phyloP scores from a whole-genome alignment of 306 rosid genomes.

The Rosa multiflora region DNA sequence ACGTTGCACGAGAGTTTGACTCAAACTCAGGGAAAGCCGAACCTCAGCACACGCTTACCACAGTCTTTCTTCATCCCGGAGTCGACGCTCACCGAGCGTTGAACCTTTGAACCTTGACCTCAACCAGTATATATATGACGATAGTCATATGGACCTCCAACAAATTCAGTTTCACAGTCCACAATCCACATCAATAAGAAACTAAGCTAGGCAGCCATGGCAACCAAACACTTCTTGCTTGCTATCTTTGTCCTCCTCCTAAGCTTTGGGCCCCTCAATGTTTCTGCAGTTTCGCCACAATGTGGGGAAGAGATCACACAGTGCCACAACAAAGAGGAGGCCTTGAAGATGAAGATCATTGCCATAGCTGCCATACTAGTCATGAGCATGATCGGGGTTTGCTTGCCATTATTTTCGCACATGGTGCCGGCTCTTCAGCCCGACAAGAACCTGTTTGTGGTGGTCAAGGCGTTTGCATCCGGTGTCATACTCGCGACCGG shows the following conservation, averaged over 20 bases:
- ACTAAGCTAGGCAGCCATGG: background rate
- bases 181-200: background rate
- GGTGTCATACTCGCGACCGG: conserved; percentile 76
- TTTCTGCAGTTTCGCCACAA: background rate
- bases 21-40: conserved; percentile 9
- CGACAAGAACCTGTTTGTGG: conserved; percentile 33
- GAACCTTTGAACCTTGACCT: background rate
- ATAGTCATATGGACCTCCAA: background rate
- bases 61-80: background rate
- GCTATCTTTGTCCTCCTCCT: conserved; percentile 12
- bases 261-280: background rate
- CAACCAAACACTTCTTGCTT: background rate
- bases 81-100: background rate
- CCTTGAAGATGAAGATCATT: conserved; percentile 42
- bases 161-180: background rate
- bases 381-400: conserved; percentile 48
- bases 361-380: conserved; percentile 45
- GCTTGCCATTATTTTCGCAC: conserved; percentile 40
- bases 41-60: conserved; percentile 17
- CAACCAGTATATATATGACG: background rate
- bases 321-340: conserved; percentile 40
- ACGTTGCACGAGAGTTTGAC: background rate
- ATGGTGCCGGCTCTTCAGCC: conserved; percentile 45
- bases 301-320: conserved; percentile 1
- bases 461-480: conserved; percentile 62